Conservation (phyloP, 2,329 filamentous ascomycete genomes). For the Endoconidiophora polonica region DNA sequence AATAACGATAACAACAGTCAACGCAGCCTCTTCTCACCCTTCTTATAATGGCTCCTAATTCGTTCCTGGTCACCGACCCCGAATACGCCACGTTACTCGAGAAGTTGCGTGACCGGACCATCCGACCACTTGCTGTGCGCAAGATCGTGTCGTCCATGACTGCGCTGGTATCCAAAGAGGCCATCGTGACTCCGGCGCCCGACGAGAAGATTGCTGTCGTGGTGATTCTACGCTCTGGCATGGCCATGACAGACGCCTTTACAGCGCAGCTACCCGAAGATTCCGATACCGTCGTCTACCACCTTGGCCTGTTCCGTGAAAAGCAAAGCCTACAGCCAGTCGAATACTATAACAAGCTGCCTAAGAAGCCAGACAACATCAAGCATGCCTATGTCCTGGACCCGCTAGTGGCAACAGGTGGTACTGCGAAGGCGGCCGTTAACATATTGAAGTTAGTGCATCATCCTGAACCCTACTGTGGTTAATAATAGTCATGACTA, state of each 20-base stretch:
- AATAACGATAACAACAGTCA: neutral
- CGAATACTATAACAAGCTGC: slow-evolving; percentile 96
- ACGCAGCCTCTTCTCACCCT: neutral
- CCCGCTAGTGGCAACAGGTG: slow-evolving; percentile 85
- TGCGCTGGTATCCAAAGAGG: slow-evolving; percentile 15
- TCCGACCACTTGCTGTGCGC: slow-evolving; percentile 15
- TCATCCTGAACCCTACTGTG: slow-evolving; percentile 15
- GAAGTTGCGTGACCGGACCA: slow-evolving; percentile 13
- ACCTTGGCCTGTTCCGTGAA: slow-evolving; percentile 88
- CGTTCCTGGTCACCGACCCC: slow-evolving; percentile 7
- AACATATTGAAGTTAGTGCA: slow-evolving; percentile 44
- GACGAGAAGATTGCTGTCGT: slow-evolving; percentile 20
- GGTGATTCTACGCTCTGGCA: slow-evolving; percentile 22
- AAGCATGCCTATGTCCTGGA: slow-evolving; percentile 68
- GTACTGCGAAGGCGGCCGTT: slow-evolving; percentile 77
- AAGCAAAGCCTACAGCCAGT: slow-evolving; percentile 74
- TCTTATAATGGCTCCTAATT: slow-evolving; percentile 7
- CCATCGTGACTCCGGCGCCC: slow-evolving; percentile 12
- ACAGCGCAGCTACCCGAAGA: slow-evolving; percentile 74
- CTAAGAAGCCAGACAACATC: slow-evolving; percentile 41
- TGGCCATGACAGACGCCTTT: slow-evolving; percentile 24
- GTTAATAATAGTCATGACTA: neutral
- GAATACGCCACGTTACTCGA: slow-evolving; percentile 9
- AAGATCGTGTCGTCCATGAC: slow-evolving; percentile 16
- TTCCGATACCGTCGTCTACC: slow-evolving; percentile 64